Conservation (phyloP, 345 rosid species). For the Orychophragmus violaceus region DNA sequence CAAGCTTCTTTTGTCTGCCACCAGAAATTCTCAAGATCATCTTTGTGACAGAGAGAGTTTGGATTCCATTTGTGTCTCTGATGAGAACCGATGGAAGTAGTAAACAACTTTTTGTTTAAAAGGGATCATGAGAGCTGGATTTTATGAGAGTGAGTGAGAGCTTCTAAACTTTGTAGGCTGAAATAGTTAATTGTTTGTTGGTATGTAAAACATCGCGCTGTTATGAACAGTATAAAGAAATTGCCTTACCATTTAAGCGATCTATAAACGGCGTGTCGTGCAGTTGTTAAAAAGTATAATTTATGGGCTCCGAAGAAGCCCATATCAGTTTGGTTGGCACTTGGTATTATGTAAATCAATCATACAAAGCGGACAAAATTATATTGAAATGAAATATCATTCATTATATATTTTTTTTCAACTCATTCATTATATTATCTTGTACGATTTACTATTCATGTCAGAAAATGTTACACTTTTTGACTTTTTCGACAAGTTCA, state of each 20-base stretch:
- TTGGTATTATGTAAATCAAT: background rate
- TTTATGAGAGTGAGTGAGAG: background rate
- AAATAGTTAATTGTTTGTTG: background rate
- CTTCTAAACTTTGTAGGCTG: background rate
- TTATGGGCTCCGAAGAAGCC: background rate
- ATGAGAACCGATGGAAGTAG: background rate
- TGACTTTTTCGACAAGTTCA: slow-evolving; percentile 2
- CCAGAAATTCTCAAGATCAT: background rate
- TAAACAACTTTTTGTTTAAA: background rate
- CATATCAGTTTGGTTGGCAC: background rate
- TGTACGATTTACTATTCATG: slow-evolving; percentile 20
- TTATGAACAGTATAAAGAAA: background rate
- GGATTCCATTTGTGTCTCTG: background rate
- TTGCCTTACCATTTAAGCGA: background rate
- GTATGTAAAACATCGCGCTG: background rate
- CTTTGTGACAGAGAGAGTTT: background rate
- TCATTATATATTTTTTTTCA: too few relatives aligned
- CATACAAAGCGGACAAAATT: slow-evolving; percentile 12
- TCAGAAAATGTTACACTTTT: slow-evolving; percentile 14
- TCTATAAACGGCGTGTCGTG: slow-evolving; percentile 1
- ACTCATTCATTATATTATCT: background rate
- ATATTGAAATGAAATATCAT: slow-evolving; percentile 7
- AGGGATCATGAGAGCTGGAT: background rate
- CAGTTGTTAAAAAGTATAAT: background rate
- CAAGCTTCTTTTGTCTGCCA: background rate